Conservation (phyloP, 768 basidiomycete genomes). For the Russula brevipes region DNA sequence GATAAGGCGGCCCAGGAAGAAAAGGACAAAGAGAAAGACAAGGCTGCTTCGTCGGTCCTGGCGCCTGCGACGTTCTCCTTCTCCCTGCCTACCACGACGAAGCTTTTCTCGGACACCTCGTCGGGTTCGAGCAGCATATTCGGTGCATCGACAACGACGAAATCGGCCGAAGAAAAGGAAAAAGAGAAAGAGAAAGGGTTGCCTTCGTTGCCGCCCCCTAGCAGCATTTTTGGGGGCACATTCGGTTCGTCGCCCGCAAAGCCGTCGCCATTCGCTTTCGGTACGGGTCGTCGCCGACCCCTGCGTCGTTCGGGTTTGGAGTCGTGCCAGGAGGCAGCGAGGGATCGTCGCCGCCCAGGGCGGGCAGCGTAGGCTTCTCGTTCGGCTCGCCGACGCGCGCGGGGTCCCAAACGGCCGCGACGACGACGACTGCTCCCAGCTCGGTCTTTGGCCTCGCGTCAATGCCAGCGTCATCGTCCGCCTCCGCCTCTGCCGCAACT, state of each 20-base stretch:
- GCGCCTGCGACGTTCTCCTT: conserved; percentile 3
- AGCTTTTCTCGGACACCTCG: conserved; percentile 4
- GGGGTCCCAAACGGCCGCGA: neutral
- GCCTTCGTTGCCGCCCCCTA: neutral
- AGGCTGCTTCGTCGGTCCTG: neutral
- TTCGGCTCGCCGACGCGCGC: conserved; percentile 22
- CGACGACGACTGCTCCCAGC: neutral
- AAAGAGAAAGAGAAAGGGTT: neutral
- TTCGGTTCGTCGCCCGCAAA: conserved; percentile 10
- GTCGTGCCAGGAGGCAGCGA: neutral
- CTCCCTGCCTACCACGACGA: conserved; percentile 2
- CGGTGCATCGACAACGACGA: conserved; percentile 9
- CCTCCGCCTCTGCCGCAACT: neutral
- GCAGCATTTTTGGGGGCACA: conserved; percentile 11
- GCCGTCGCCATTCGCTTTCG: conserved; percentile 15
- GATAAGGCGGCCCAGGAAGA: conserved; percentile 4
- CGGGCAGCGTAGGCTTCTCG: conserved; percentile 21
- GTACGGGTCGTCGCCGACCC: conserved; percentile 3
- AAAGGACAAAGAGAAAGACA: conserved; percentile 8
- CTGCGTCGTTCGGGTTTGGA: conserved; percentile 22
- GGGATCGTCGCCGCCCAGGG: conserved; percentile 11
- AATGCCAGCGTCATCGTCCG: neutral
- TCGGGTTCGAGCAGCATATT: conserved; percentile 11
- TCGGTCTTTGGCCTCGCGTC: neutral
- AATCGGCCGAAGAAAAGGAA: conserved; percentile 12